phyloP scores from a whole-genome alignment of 345 rosid species.

The Turnera subulata region DNA sequence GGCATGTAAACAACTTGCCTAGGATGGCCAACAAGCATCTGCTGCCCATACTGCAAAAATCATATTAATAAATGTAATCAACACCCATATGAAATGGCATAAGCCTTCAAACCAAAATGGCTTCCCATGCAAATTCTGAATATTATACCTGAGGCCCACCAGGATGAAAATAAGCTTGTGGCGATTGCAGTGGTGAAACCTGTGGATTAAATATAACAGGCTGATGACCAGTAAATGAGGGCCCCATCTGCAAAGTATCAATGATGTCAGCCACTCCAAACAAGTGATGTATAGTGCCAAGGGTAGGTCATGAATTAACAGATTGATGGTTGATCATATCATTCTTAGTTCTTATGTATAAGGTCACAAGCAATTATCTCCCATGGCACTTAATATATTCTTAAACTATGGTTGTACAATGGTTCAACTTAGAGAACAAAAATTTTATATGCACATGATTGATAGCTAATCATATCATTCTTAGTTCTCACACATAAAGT shows the following conservation, averaged over 20 bases:
- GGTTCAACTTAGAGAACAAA: no score
- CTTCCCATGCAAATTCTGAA: background rate
- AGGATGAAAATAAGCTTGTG: conserved; percentile 68
- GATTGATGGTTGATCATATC: no score
- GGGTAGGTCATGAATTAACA: background rate
- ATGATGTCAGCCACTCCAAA: conserved; percentile 8
- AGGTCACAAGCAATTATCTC: no score
- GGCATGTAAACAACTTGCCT: conserved; percentile 63
- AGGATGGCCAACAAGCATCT: conserved; percentile 55
- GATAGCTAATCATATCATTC: no score
- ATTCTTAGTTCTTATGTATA: no score
- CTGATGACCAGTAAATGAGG: conserved; percentile 59
- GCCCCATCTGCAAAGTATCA: conserved; percentile 49
- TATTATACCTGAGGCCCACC: conserved; percentile 64
- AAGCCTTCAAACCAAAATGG: background rate
- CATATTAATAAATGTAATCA: conserved; percentile 12
- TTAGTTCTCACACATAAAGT: no score
- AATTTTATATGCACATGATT: no score
- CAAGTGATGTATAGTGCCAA: conserved; percentile 3
- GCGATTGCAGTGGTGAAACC: conserved; percentile 49
- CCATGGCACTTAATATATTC: no score
- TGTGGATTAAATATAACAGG: conserved; percentile 59
- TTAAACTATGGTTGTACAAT: no score
- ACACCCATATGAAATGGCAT: background rate
- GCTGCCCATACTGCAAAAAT: conserved; percentile 58